A percentile compares a stretch with the other conserved stretches of the same genome.
These are phyloP conservation scores for Suillus placidus DNA, from an alignment of 768 basidiomycete genomes.

Conservation along the genomic window DNA sequence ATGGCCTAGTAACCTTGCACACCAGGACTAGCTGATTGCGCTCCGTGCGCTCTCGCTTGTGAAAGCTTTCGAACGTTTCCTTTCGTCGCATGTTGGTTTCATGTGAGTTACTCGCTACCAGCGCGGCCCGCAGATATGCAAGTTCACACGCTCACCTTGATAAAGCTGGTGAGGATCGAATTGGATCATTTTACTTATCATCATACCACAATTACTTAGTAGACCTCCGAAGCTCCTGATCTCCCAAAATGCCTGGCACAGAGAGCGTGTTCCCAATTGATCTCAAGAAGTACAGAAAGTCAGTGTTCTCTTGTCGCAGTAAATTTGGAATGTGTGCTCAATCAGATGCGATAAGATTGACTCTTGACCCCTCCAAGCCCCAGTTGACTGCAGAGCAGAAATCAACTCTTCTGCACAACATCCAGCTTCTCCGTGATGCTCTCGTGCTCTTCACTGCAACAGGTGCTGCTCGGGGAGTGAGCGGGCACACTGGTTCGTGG, in stretches of 20 bases:
- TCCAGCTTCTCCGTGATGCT: conserved; percentile 80
- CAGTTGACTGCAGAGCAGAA: conserved; percentile 67
- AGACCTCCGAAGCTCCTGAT: conserved; percentile 1
- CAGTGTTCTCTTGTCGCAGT: conserved; percentile 15
- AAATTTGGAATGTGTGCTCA: conserved; percentile 4
- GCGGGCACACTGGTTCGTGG: conserved; percentile 74
- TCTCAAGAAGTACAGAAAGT: conserved; percentile 78
- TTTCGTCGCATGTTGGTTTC: neutral
- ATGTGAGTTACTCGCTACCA: conserved; percentile 8
- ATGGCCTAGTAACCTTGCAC: conserved; percentile 4
- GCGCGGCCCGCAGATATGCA: conserved; percentile 9
- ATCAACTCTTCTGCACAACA: conserved; percentile 61
- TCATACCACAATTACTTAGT: conserved; percentile 5
- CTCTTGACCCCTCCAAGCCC: conserved; percentile 70
- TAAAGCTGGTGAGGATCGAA: conserved; percentile 21
- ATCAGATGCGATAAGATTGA: conserved; percentile 48
- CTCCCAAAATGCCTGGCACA: conserved; percentile 41
- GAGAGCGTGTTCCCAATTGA: conserved; percentile 71
- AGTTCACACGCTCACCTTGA: conserved; percentile 31
- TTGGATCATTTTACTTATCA: neutral
- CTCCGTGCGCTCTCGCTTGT: conserved; percentile 14
- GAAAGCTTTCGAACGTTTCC: conserved; percentile 23
- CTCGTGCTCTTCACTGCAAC: conserved; percentile 87
- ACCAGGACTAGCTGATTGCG: conserved; percentile 10
- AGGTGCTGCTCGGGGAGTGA: conserved; percentile 83